Base-by-base conservation (phyloP, 2,329 filamentous ascomycete species). In the Celoporthe dispersa region DNA sequence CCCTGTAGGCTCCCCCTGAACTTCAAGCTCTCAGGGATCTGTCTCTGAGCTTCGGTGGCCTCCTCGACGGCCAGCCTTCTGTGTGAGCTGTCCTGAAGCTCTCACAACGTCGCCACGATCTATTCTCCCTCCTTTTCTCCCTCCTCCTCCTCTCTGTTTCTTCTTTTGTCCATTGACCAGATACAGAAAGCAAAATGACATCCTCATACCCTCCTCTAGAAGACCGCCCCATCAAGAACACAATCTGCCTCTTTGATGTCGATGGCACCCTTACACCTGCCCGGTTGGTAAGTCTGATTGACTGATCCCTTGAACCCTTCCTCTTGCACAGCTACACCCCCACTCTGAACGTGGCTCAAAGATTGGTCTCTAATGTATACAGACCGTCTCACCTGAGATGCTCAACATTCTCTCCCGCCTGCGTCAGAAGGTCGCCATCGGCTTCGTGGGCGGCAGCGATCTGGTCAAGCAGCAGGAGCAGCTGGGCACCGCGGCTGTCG, bases 381-480 rank as follows among this genome's bases (percentile, higher is more conserved):
- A 94, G 92, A 77, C 78, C 71, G 93, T 89, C 75, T 89, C 90
- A 51, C 90, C 92, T 68, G 92, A 97, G 80, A 96, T 97, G 87
- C 91, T 97, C 74, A 82, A 88, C 73, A 85, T 95, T 73, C 93
- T 98, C 78, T 87, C 91, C 63, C 85, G 86, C 66, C 90, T 98
- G 75, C 93, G 96, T 75, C 88, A 96, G 80, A 94, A 96, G 81
- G 91, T 92, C 78, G 92, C 94, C 76, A 94, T 97, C 78, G 94
- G 94, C 76, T 97, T 90, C 83, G 94, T 98, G 72, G 96, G 96
- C 77, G 96, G 96, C 79, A 96, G 92, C 76, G 92, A 98, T 86
- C 88, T 97, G 73, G 84, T 81, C 80, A 98, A 99, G 86, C 96
- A 98, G 83, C 94, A 98, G 82, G 96, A 98, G 82, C 95, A 98